Evolutionary conservation across 2,329 filamentous ascomycete genomes (phyloP), one percentile per base, ranked within the genome.

Genomic region (Neocatenulostroma microsporum): DNA sequence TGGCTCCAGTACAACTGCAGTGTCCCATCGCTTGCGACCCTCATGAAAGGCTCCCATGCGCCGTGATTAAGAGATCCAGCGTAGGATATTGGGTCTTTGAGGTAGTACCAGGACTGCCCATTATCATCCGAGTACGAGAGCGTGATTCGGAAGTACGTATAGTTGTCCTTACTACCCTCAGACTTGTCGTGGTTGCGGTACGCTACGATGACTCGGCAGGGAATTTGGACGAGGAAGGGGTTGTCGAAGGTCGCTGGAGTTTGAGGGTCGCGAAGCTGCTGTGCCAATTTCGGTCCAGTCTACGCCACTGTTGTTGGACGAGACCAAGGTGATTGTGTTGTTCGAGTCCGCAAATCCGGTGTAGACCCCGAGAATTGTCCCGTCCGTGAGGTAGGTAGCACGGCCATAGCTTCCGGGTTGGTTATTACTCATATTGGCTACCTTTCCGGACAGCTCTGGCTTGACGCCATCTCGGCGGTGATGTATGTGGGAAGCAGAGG

Each of bases 41-140:
- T 54, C 14, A 70, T 34, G 41, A 68, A 68, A 0, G 67, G 68
- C 40, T 70, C 67, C 66, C 66, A 70, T 4, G 62, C 51, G 3
- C 67, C 67, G 21, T 63, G 62, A 10, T 42, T 8, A n/a, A n/a
- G n/a, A 7, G 30, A 2, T 34, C 31, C 12, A 41, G 46, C 0
- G 48, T 36, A 7, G 40, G 33, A 4, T 7, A 48, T 50, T 5
- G 56, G 49, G 1, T 46, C 50, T 18, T 38, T 48, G 2, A 60
- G 54, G 40, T 57, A 67, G 10, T 40, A 39, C 53, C 62, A 70
- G 1, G 44, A 57, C 17, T 21, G 37, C 18, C 66, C 67, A 12
- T 51, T 48, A 39, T 70, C 62, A 25, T 64, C 60, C 4, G 61
- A 66, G 40, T 60, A 60, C 25, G 55, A 64, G 6, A 70, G 30